A percentile compares a stretch with the other conserved stretches of the same genome.
Evolutionary conservation across 352 stramenopile genomes (phyloP).

Genomic region (Globisporangium abappressorium): DNA sequence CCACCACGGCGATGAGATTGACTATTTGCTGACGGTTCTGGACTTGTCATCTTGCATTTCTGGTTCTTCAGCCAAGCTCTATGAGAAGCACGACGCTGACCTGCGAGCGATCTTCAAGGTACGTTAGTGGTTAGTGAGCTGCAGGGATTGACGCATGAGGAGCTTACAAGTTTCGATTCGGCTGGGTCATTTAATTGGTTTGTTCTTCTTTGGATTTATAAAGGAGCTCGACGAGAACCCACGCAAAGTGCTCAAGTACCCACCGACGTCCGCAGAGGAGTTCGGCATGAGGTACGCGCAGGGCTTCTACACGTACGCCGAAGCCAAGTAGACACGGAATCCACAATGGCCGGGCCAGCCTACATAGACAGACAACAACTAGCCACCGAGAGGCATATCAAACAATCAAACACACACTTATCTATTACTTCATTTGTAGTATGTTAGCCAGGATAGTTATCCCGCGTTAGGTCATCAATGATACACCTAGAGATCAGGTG

Average conservation of each 20-base stretch:
- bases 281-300: slow-evolving; percentile 83
- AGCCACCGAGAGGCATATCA: not conserved
- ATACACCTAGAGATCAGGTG: too few species aligned
- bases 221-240: slow-evolving; percentile 75
- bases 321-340: slow-evolving; percentile 51
- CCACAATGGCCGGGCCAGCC: too few species aligned
- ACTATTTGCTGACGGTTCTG: not conserved
- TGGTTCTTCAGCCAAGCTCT: slow-evolving; percentile 34
- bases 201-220: not conserved
- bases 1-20: not conserved
- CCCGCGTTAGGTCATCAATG: too few species aligned
- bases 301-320: slow-evolving; percentile 81
- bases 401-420: not conserved
- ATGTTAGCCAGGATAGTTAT: too few species aligned
- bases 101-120: slow-evolving; percentile 69
- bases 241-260: slow-evolving; percentile 75
- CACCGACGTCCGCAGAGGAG: slow-evolving; percentile 49
- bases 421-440: not conserved
- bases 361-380: not conserved
- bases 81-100: slow-evolving; percentile 63
- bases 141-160: not conserved
- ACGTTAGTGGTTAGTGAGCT: not conserved
- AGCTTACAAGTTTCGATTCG: not conserved
- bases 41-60: not conserved
- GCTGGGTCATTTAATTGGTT: not conserved